Evolutionary conservation across 108 stramenopile genomes (phyloP), one percentile per base, ranked within the genome.

Genomic region (Pelagomonas calceolata): DNA sequence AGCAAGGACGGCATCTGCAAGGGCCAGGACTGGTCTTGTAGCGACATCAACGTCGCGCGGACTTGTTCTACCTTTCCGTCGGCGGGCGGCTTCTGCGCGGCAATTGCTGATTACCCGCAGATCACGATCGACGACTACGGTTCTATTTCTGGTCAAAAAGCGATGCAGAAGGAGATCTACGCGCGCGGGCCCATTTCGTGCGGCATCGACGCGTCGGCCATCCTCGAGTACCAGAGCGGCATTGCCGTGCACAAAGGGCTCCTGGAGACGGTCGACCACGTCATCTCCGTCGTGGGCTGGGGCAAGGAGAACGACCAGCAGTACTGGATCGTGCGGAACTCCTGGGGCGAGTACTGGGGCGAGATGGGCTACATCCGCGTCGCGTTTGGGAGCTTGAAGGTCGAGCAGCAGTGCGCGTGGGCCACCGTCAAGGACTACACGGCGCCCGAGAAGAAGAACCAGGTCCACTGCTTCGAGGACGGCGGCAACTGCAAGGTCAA

Each of bases 41-140:
- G 17, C 37, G 69, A 79, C 30, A 70, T 70, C 32, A 46, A 70
- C 35, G 32, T 74, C 35, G 73, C 70, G 72, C 60, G 69, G 30
- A 94, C 88, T 1, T 96, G 93, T 72, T 79, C 85, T 74, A 92
- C 91, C 33, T 90, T 90, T 81, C 34, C 66, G 68, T 32, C 34
- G 18, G 72, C 81, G 37, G 82, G 92, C 33, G 88, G 82, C 64
- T 63, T 65, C 15, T 92, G 91, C 79, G 66, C 74, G 31, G 82
- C 82, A 33, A 80, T 92, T 66, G 85, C 85, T 32, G 66, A 73
- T 51, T 93, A 88, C 81, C 92, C 92, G 29, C 92, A 95, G 76
- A 90, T 89, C 0, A 91, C 90, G 0, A 89, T 95, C 15, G 88
- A 85, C n/a, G 94, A 95, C 71, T 95, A 91, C 73, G 94, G 96